Evolutionary conservation across 2,329 filamentous ascomycete species (phyloP).

Genomic region (Colletotrichum phormii): DNA sequence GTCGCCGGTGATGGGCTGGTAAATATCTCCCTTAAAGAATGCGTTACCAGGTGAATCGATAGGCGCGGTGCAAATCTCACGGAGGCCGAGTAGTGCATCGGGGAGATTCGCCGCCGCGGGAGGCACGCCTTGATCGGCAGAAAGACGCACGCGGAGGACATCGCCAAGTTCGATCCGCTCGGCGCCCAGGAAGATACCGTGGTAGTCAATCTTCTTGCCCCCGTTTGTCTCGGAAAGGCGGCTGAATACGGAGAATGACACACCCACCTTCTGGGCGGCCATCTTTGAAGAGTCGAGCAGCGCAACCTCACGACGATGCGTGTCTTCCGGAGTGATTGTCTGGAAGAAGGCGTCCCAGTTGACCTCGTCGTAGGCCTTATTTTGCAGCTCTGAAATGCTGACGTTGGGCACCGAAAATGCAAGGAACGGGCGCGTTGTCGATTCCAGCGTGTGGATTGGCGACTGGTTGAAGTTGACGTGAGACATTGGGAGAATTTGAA

Average conservation of each 20-base stretch:
- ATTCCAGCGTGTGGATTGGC: slow-evolving; percentile 52
- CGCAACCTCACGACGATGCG: slow-evolving; percentile 53
- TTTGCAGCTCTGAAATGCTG: slow-evolving; percentile 51
- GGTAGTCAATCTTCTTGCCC: slow-evolving; percentile 51
- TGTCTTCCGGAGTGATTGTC: slow-evolving; percentile 48
- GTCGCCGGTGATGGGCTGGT: slow-evolving; percentile 46
- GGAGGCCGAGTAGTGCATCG: slow-evolving; percentile 51
- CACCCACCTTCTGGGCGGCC: slow-evolving; percentile 60
- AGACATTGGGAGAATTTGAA: slow-evolving; percentile 53
- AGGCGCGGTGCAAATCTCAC: slow-evolving; percentile 52
- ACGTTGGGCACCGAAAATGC: slow-evolving; percentile 63
- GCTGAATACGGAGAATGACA: slow-evolving; percentile 62
- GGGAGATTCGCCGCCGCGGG: slow-evolving; percentile 39
- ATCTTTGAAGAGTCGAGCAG: slow-evolving; percentile 64
- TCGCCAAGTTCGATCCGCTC: slow-evolving; percentile 62
- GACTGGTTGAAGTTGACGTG: slow-evolving; percentile 51
- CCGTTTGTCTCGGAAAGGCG: slow-evolving; percentile 45
- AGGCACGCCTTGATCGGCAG: slow-evolving; percentile 44
- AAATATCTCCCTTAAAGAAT: slow-evolving; percentile 56
- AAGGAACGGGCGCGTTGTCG: slow-evolving; percentile 61
- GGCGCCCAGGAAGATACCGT: slow-evolving; percentile 63
- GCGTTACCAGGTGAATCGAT: slow-evolving; percentile 48
- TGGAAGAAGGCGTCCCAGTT: slow-evolving; percentile 53
- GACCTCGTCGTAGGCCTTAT: slow-evolving; percentile 54
- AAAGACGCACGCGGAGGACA: slow-evolving; percentile 59